Conservation (phyloP, 495 filamentous ascomycete genomes). For the Astrothelium macrocarpum region DNA sequence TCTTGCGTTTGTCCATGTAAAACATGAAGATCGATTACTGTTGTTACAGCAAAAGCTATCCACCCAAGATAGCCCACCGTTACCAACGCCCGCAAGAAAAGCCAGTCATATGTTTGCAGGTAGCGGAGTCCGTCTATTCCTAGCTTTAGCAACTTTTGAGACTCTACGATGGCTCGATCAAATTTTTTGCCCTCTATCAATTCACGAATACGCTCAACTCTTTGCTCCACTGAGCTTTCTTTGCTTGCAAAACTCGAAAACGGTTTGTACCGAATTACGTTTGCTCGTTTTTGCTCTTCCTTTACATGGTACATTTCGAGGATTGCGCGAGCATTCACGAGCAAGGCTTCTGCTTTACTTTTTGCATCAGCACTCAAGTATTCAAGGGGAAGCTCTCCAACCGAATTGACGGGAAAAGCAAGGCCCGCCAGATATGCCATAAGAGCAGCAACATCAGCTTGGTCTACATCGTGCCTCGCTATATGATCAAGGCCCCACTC, state of each 20-base stretch:
- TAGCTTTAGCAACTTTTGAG: conserved; percentile 61
- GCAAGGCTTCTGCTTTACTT: conserved; percentile 74
- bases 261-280: conserved; percentile 66
- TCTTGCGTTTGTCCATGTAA: conserved; percentile 61
- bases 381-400: conserved; percentile 80
- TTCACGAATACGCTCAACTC: conserved; percentile 55
- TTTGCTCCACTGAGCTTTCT: conserved; percentile 53
- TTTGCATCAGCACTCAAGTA: conserved; percentile 62
- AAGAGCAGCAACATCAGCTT: conserved; percentile 90
- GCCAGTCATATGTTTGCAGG: conserved; percentile 93
- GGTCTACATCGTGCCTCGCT: conserved; percentile 78
- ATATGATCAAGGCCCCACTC: conserved; percentile 81
- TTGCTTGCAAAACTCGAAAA: conserved; percentile 53
- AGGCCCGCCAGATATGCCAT: conserved; percentile 94
- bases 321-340: conserved; percentile 81
- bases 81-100: conserved; percentile 89
- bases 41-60: conserved; percentile 91
- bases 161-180: conserved; percentile 65
- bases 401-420: conserved; percentile 92
- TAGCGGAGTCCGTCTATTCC: conserved; percentile 83
- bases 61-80: conserved; percentile 92
- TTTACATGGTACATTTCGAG: conserved; percentile 97
- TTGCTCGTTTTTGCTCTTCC: conserved; percentile 70
- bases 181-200: conserved; percentile 58
- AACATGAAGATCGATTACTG: conserved; percentile 83